Base-by-base conservation (phyloP, 306 rosid genomes). In the Cucumis hystrix region DNA sequence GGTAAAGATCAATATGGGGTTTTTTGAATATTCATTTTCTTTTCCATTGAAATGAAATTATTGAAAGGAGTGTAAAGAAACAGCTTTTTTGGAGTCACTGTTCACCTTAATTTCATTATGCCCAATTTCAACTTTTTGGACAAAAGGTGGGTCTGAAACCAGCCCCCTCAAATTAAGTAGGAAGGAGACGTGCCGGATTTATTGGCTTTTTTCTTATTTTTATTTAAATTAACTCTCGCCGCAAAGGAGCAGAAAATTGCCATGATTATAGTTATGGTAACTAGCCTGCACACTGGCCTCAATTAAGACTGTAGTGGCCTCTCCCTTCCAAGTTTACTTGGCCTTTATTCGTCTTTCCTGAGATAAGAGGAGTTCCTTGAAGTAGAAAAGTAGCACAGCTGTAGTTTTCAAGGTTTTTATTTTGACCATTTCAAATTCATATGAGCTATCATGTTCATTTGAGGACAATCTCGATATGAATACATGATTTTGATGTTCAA, bases 101-200 rank as follows among this genome's bases (percentile, higher is more conserved):
- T 16, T 72, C 61, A 51, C 16, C 43, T 51, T 54, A 52, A 10
- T 16, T 23, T 73, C 62, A 54, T 54, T 30, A 54, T 33, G 41
- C 13, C 47, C 28, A 18, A 28, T 30, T 52, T 73, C 62, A 30
- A 73, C 63, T 52, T 52, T 73, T 41, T 15, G 61, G 43, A 51
- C 43, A 51, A 28, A 72, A 70, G 58, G 45, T 25, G 60, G 40
- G 74, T 6, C 11, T 58, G 41, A 70, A 47, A 47, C 54, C 54
- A 47, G 15, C 16, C 76, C 59, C 41, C 76, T 72, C 25, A 72
- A 51, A 72, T 72, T 47, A 49, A 28, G 76, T 72, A 72, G 39
- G 76, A 51, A 72, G 60, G 61, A 51, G 76, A 28, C 77, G 77
- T 73, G 77, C 63, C 63, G 77, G 77, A 54, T 73, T 73, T 54